Percentiles rank a stretch among this genome's conserved stretches.
Conservation (phyloP, 1,284 basidiomycete genomes). For the Microbotryum lychnidis-dioicae region DNA sequence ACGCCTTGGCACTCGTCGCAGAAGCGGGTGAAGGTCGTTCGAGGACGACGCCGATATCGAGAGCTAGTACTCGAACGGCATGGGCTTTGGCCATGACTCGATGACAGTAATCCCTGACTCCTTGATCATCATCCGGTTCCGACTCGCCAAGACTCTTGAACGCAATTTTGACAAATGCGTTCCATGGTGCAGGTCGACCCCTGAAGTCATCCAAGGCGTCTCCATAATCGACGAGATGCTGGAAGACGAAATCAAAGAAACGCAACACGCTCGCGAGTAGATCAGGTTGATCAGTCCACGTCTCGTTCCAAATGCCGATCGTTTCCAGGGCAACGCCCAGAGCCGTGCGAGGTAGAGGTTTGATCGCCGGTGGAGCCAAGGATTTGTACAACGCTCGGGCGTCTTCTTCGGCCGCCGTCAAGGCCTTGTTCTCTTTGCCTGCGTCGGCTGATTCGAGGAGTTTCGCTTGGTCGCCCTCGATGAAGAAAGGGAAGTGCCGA, state of each 20-base stretch:
- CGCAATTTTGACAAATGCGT: constrained; percentile 53
- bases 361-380: constrained; percentile 14
- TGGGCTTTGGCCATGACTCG: constrained; percentile 64
- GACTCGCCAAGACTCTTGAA: constrained; percentile 58
- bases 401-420: constrained; percentile 37
- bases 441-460: constrained; percentile 24
- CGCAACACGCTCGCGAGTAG: constrained; percentile 65
- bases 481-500: constrained; percentile 46
- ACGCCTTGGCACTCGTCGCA: constrained; percentile 46
- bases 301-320: constrained; percentile 57
- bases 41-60: constrained; percentile 42
- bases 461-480: too few relatives aligned
- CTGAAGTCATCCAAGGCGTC: constrained; percentile 52
- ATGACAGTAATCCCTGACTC: constrained; percentile 46
- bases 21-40: constrained; percentile 52
- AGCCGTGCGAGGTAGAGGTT: constrained; percentile 33
- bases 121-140: constrained; percentile 49
- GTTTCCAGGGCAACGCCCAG: constrained; percentile 53
- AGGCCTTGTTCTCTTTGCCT: constrained; percentile 31
- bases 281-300: constrained; percentile 67
- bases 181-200: constrained; percentile 56
- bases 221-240: constrained; percentile 69
- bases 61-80: constrained; percentile 54
- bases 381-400: constrained; percentile 42
- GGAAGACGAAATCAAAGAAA: constrained; percentile 75